Conservation (phyloP, 2,329 filamentous ascomycete genomes). For the Aspergillus jensenii region DNA sequence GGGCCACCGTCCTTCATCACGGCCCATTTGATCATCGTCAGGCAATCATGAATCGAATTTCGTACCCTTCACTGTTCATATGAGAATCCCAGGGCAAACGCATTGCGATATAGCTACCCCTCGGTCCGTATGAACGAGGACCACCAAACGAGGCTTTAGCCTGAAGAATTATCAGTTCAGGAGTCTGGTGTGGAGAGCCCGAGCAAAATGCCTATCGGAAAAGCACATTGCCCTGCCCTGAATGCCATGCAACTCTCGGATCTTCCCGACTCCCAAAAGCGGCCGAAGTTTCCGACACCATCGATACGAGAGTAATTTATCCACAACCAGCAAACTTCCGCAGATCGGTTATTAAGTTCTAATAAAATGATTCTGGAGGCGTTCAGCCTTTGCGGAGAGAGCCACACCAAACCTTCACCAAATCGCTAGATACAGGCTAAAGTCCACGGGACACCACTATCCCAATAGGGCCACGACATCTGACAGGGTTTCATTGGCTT, state of each 20-base stretch:
- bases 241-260: constrained; percentile 5
- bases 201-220: not conserved
- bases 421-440: not conserved
- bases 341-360: not conserved
- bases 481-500: not conserved
- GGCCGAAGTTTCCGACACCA: not conserved
- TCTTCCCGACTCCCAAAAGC: constrained; percentile 10
- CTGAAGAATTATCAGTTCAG: not conserved
- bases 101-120: not conserved
- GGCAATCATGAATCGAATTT: not conserved
- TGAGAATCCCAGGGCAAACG: not conserved
- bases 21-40: not conserved
- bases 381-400: not conserved
- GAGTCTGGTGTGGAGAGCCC: not conserved
- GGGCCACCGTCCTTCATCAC: constrained; percentile 1
- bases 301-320: not conserved
- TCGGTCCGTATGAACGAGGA: not conserved
- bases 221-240: not conserved
- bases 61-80: not conserved
- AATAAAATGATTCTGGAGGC: not conserved
- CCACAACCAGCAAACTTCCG: not conserved
- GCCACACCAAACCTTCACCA: not conserved
- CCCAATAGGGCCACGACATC: not conserved
- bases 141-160: not conserved
- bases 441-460: not conserved